phyloP scores from a whole-genome alignment of 2,329 filamentous ascomycete species.

The Chaetomiaceae sp. region DNA sequence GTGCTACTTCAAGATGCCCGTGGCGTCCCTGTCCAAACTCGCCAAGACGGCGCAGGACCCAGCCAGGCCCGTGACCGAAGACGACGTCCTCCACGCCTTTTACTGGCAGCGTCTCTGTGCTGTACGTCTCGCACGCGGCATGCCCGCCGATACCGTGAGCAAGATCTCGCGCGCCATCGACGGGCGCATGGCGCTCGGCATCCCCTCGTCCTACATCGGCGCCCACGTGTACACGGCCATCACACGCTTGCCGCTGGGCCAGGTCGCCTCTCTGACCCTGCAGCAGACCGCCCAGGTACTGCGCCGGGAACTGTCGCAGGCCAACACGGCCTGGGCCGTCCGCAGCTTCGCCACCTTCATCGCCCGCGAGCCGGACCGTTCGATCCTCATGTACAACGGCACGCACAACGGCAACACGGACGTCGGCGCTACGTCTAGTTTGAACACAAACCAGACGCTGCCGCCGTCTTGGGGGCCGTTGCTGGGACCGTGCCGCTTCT shows the following conservation, averaged over 20 bases:
- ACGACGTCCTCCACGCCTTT: too few relatives aligned
- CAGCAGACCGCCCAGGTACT: constrained; percentile 22
- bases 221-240: too few relatives aligned
- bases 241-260: constrained; percentile 27
- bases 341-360: constrained; percentile 33
- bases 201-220: too few relatives aligned
- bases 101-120: too few relatives aligned
- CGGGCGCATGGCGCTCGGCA: too few relatives aligned
- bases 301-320: constrained; percentile 25
- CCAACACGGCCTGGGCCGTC: constrained; percentile 26
- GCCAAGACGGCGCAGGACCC: too few relatives aligned
- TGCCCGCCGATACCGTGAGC: too few relatives aligned
- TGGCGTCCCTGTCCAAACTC: too few relatives aligned
- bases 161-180: too few relatives aligned
- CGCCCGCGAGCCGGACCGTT: constrained; percentile 28
- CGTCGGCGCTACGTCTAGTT: constrained; percentile 15
- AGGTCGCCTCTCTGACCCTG: constrained; percentile 26
- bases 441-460: not conserved
- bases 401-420: constrained; percentile 15
- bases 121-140: too few relatives aligned
- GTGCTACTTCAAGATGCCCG: not conserved
- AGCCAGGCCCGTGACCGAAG: too few relatives aligned
- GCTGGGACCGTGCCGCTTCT: not conserved
- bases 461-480: not conserved
- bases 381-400: constrained; percentile 26